These are phyloP conservation scores for Leccinellum rugosiceps DNA, from an alignment of 768 basidiomycete species.

Conservation along the genomic window DNA sequence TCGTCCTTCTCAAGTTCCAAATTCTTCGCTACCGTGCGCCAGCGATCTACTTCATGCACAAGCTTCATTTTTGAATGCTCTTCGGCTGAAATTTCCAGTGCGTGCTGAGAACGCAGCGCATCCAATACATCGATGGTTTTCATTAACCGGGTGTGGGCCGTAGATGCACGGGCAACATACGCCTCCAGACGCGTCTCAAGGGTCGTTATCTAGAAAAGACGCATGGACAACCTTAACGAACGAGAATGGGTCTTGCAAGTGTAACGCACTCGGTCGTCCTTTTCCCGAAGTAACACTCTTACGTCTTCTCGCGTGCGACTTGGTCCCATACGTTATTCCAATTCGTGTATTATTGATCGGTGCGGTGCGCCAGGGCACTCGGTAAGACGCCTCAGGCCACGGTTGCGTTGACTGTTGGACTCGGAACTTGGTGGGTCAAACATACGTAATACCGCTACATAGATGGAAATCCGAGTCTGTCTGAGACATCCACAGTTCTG, in stretches of 20 bases:
- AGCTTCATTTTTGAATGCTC: slow-evolving; percentile 34
- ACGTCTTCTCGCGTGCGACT: slow-evolving; percentile 20
- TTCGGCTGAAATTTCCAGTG: slow-evolving; percentile 37
- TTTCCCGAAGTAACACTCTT: slow-evolving; percentile 18
- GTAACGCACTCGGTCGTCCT: slow-evolving; percentile 26
- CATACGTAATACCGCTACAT: background rate
- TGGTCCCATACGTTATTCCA: slow-evolving; percentile 24
- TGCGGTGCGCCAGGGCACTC: slow-evolving; percentile 1
- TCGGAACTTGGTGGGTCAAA: background rate
- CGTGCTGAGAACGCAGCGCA: slow-evolving; percentile 37
- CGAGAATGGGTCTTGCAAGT: background rate
- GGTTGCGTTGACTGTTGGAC: too few species aligned
- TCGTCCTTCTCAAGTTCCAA: slow-evolving; percentile 51
- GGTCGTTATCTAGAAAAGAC: slow-evolving; percentile 22
- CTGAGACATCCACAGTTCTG: too few species aligned
- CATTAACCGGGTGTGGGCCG: slow-evolving; percentile 45
- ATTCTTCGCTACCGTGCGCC: slow-evolving; percentile 28
- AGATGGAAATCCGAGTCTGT: too few species aligned
- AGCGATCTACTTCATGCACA: slow-evolving; percentile 36
- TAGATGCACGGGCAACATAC: slow-evolving; percentile 38
- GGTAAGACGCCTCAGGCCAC: background rate
- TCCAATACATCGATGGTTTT: slow-evolving; percentile 52
- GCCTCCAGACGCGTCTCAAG: slow-evolving; percentile 35
- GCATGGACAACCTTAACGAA: background rate
- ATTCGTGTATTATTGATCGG: slow-evolving; percentile 1